Conservation (phyloP, 73 alveolate genomes). For the Loxodes magnus region DNA sequence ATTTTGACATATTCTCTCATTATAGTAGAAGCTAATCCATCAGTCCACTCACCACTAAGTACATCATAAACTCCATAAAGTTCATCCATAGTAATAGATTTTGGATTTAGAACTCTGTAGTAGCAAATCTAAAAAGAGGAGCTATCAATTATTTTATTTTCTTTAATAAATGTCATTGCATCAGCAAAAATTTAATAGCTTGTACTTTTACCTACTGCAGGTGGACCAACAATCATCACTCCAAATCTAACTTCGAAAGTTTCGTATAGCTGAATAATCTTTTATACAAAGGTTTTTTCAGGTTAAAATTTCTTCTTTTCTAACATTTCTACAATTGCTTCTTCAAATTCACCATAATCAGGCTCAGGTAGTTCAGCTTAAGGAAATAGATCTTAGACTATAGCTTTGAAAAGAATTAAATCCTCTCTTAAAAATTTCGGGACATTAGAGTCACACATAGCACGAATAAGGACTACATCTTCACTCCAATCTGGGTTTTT, state of each 20-base stretch:
- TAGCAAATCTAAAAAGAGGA: not conserved
- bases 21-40: constrained; percentile 80
- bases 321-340: constrained; percentile 62
- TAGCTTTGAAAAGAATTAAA: constrained; percentile 91
- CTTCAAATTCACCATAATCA: constrained; percentile 77
- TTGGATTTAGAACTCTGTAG: constrained; percentile 37
- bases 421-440: constrained; percentile 96
- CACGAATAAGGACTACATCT: constrained; percentile 92
- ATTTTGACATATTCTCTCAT: constrained; percentile 88
- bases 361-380: constrained; percentile 83
- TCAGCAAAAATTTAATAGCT: constrained; percentile 30
- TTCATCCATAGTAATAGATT: constrained; percentile 50
- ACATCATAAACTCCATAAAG: constrained; percentile 64
- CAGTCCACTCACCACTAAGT: constrained; percentile 89
- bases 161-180: not conserved
- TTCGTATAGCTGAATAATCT: constrained; percentile 88
- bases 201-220: constrained; percentile 57
- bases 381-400: constrained; percentile 98
- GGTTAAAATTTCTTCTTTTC: constrained; percentile 72
- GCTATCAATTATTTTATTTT: not conserved
- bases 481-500: constrained; percentile 69
- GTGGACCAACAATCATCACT: constrained; percentile 84
- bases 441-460: constrained; percentile 90
- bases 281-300: constrained; percentile 64
- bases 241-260: constrained; percentile 98